Evolutionary conservation across 2,329 filamentous ascomycete genomes (phyloP).

Genomic region (Hypoxylon sp.): DNA sequence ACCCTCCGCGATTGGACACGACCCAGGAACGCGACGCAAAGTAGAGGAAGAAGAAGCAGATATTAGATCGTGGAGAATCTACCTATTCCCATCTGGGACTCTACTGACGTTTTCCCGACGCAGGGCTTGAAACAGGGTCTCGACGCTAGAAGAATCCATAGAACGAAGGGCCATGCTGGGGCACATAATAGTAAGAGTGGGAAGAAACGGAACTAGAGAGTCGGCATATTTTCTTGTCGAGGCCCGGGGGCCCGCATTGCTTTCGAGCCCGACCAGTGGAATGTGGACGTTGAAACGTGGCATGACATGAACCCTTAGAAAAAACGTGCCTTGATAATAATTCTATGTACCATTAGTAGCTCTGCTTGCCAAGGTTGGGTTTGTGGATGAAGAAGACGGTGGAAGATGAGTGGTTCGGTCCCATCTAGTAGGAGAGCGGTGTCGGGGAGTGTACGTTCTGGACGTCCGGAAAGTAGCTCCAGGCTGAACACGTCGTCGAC

Average conservation of each 20-base stretch:
- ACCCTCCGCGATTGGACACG: conserved; percentile 42
- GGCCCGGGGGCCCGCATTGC: conserved; percentile 21
- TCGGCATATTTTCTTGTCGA: conserved; percentile 29
- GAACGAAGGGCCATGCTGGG: no score
- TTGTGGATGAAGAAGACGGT: conserved; percentile 5
- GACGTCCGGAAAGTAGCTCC: conserved; percentile 26
- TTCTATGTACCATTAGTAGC: conserved; percentile 23
- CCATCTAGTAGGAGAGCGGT: conserved; percentile 15
- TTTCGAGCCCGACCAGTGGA: conserved; percentile 29
- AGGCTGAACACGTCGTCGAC: conserved; percentile 33
- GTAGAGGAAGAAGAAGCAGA: no score
- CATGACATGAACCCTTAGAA: conserved; percentile 38
- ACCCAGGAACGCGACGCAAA: conserved; percentile 31
- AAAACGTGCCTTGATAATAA: conserved; percentile 39
- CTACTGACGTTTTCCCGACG: conserved; percentile 25
- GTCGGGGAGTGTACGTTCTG: conserved; percentile 21
- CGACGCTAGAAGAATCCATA: conserved; percentile 32
- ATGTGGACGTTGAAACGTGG: conserved; percentile 40
- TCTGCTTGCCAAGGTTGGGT: no score
- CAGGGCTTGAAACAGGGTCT: conserved; percentile 33
- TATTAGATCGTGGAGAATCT: conserved; percentile 24
- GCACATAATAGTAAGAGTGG: no score
- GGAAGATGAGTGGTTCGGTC: conserved; percentile 22
- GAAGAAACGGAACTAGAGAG: no score
- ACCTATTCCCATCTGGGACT: no score